Evolutionary conservation across 2,329 filamentous ascomycete genomes (phyloP), one percentile per base, ranked within the genome.

Genomic region (Diaporthe aspalathi): DNA sequence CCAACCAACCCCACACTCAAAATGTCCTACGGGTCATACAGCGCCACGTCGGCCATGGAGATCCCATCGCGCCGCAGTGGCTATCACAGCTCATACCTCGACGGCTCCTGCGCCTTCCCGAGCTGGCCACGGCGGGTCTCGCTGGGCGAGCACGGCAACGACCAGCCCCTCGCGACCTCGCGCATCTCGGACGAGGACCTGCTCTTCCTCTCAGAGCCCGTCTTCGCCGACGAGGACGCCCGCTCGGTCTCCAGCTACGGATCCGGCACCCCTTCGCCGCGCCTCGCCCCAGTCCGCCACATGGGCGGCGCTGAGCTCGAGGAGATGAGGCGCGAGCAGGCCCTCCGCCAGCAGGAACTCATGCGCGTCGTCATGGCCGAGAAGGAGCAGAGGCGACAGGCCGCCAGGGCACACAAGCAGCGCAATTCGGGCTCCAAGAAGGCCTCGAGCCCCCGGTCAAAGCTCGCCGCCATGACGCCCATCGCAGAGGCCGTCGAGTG

Each of bases 131-230:
- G 87, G 71, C 83, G 88, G 52, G 82, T 84, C 20, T 88, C 86
- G 49, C 84, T 90, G 72, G 82, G 82, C 66, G 82, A 83, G 74
- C 80, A 80, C 68, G 79, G 82, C 75, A 77, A 77, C 68, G 79
- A 80, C 72, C 80, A 83, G 57, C 62, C 71, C 6, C 84, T 85
- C 72, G 84, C 87, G 22, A 86, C 86, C 3, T 88, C 87, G 0
- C 89, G 85, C 79, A 83, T 91, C 74, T 90, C 88, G 52, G 89
- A 91, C 82, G 89, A 91, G 80, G 89, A 91, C 76, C 86, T 91
- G 69, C 49, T 62, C 8, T 73, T 71, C 50, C 87, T 89, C 79
- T 83, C 87, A 70, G 80, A 83, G 78, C 83, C 85, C 75, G 80
- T 83, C 74, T 84, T 85, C 70, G 85, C 88, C 75, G 85, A 88